Evolutionary conservation across 2,329 filamentous ascomycete species (phyloP).

Genomic region (Capronia americana): DNA sequence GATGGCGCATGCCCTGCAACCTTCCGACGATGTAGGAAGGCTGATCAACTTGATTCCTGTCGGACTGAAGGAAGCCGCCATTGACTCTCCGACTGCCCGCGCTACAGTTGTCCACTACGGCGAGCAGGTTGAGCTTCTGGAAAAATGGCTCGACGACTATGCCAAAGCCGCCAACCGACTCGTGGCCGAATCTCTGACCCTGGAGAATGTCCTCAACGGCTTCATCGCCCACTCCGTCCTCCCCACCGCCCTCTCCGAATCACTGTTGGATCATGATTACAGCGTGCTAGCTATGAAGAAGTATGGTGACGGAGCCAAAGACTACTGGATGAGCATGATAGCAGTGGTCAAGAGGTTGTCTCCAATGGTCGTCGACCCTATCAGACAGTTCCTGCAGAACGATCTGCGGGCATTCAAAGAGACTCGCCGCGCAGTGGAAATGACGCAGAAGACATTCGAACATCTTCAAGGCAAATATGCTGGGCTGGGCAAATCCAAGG

Average conservation of each 20-base stretch:
- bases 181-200: slow-evolving; percentile 68
- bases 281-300: slow-evolving; percentile 84
- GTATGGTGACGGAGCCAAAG: slow-evolving; percentile 82
- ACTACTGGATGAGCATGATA: slow-evolving; percentile 83
- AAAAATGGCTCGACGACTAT: slow-evolving; percentile 86
- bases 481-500: slow-evolving; percentile 87
- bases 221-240: slow-evolving; percentile 80
- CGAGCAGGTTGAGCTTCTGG: slow-evolving; percentile 88
- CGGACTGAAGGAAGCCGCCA: slow-evolving; percentile 87
- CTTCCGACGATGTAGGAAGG: slow-evolving; percentile 47
- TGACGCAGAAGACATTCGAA: slow-evolving; percentile 84
- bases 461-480: slow-evolving; percentile 80
- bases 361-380: slow-evolving; percentile 76
- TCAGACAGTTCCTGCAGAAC: slow-evolving; percentile 75
- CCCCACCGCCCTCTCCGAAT: slow-evolving; percentile 75
- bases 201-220: slow-evolving; percentile 79
- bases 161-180: slow-evolving; percentile 68
- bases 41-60: slow-evolving; percentile 68
- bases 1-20: slow-evolving; percentile 29
- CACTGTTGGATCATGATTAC: slow-evolving; percentile 92
- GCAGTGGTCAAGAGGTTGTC: slow-evolving; percentile 79
- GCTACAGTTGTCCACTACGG: slow-evolving; percentile 83
- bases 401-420: slow-evolving; percentile 90
- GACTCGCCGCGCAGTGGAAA: slow-evolving; percentile 74
- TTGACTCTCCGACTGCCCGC: slow-evolving; percentile 95